Conservation (phyloP, 1,139 yeast genomes). For the Candida frijolesensis region DNA sequence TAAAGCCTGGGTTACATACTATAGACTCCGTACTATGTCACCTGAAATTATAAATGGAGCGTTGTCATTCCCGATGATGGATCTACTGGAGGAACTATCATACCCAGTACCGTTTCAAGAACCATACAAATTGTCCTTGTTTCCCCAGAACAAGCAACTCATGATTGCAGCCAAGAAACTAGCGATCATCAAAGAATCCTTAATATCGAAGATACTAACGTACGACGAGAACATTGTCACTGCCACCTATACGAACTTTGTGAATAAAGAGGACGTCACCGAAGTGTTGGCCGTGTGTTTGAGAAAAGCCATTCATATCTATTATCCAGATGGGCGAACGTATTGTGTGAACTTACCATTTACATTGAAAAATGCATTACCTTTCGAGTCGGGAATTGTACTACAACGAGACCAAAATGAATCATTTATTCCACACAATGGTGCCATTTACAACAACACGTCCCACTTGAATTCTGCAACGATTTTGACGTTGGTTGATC, state of each 20-base stretch:
- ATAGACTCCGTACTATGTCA: not conserved
- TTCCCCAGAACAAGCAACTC: slow-evolving; percentile 33
- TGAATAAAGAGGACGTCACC: slow-evolving; percentile 8
- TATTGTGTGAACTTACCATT: slow-evolving; percentile 69
- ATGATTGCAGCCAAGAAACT: slow-evolving; percentile 26
- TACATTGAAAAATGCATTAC: slow-evolving; percentile 52
- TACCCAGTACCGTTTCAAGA: slow-evolving; percentile 21
- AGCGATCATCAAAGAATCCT: slow-evolving; percentile 18
- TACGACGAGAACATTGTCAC: slow-evolving; percentile 50
- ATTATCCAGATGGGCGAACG: slow-evolving; percentile 58
- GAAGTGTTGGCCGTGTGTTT: slow-evolving; percentile 49
- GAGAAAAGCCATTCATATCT: slow-evolving; percentile 54
- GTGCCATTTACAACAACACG: slow-evolving; percentile 17
- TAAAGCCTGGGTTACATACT: not conserved
- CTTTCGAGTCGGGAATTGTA: slow-evolving; percentile 66
- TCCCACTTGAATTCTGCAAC: slow-evolving; percentile 36
- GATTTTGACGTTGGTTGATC: slow-evolving; percentile 67
- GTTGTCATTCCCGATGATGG: slow-evolving; percentile 10
- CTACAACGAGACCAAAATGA: slow-evolving; percentile 38
- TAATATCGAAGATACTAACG: slow-evolving; percentile 42
- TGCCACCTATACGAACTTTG: slow-evolving; percentile 53
- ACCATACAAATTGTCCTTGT: slow-evolving; percentile 23
- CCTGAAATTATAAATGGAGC: not conserved
- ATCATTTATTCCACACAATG: slow-evolving; percentile 10
- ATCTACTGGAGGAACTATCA: slow-evolving; percentile 14